phyloP scores from a whole-genome alignment of 2,329 filamentous ascomycete genomes.

The Claviceps capensis region DNA sequence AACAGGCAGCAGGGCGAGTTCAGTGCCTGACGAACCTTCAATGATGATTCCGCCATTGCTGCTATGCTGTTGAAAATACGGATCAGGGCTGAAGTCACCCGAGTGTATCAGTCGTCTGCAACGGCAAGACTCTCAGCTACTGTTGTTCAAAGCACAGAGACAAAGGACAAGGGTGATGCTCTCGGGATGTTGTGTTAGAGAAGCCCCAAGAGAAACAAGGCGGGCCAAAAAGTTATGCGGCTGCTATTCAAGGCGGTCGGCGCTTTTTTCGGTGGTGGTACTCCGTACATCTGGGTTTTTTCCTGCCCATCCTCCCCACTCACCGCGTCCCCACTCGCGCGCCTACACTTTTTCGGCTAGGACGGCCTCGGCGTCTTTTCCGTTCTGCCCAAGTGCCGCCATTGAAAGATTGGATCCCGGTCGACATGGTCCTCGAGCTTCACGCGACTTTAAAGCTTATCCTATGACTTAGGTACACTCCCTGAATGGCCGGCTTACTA shows the following conservation, averaged over 20 bases:
- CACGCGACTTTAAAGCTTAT: no score
- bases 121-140: not conserved
- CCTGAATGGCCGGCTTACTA: no score
- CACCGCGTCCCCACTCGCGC: not conserved
- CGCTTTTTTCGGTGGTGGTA: conserved; percentile 1
- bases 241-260: conserved; percentile 8
- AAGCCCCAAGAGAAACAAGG: not conserved
- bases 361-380: no score
- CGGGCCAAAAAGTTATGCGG: not conserved
- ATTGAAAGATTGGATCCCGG: not conserved
- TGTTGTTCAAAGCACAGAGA: not conserved
- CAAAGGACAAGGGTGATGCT: not conserved
- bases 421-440: not conserved
- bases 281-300: not conserved
- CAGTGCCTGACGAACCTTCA: conserved; percentile 29
- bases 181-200: not conserved
- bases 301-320: not conserved
- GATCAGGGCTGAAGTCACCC: not conserved
- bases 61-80: not conserved
- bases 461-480: no score
- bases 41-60: conserved; percentile 29
- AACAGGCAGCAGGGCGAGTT: conserved; percentile 15
- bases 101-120: not conserved
- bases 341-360: not conserved
- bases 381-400: not conserved